Evolutionary conservation across 352 stramenopile genomes (phyloP), one percentile per base, ranked within the genome.

Genomic region (Pelagophyceae sp.): DNA sequence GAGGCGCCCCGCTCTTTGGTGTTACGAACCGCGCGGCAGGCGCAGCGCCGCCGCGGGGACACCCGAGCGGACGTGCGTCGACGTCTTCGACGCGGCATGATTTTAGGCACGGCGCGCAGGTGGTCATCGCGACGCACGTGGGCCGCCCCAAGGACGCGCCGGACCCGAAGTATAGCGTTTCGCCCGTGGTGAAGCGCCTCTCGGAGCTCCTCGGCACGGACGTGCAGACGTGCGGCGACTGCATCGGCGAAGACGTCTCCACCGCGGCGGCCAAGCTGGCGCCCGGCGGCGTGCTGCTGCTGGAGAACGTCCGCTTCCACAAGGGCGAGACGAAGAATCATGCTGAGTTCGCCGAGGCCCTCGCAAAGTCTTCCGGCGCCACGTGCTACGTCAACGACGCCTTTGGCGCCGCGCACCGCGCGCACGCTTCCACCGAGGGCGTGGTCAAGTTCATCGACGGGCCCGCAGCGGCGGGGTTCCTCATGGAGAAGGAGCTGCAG

Each of bases 231-330:
- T 84, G 98, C 3, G 85, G 94, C 81, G 95, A 99, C 86, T 98
- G 94, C 82, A 92, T 99, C 20, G 96, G 96, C 63, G 75, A 88
- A 15, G 92, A 97, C 76, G 90, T 95, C 23, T 87, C 93, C 79
- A 77, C 78, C 29, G 82, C 81, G n/a, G 82, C 83, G 5, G 78
- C 77, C 38, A 45, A 72, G n/a, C 80, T 89, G 60, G 79, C 31
- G 1, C 79, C 82, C 45, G 87, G 90, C 38, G 82, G 90, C 74
- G 91, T 99, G 29, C 88, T 99, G 40, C 81, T 99, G 64, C 88
- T 99, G 0, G 96, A 99, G 84, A 99, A 99, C 86, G 90, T 98
- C 60, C 93, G 97, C 65, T 99, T 99, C 86, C 93, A 99, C 85
- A 89, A 91, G 6, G 96, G 96, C 72, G 97, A 99, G 84, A 90